Evolutionary conservation across 2,329 filamentous ascomycete genomes (phyloP).

Genomic region (Biscogniauxia marginata): DNA sequence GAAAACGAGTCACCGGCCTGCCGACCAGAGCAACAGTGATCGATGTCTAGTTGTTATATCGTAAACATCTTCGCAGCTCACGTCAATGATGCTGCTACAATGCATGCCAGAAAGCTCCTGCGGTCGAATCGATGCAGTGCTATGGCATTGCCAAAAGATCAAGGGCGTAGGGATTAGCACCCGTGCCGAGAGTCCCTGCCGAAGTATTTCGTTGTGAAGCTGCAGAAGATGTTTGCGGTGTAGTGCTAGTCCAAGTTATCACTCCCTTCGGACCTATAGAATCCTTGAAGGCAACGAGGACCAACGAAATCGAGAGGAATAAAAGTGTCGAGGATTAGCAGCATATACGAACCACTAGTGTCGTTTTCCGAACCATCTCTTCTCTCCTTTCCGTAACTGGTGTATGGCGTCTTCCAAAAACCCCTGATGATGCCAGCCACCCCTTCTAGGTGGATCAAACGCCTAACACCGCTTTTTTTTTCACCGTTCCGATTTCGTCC

Average conservation of each 20-base stretch:
- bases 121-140: slow-evolving; percentile 35
- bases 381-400: not conserved
- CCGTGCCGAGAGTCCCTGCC: not conserved
- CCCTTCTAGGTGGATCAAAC: slow-evolving; percentile 17
- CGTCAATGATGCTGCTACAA: slow-evolving; percentile 8
- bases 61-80: slow-evolving; percentile 6
- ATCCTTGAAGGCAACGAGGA: not conserved
- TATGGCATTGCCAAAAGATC: slow-evolving; percentile 8
- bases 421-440: slow-evolving; percentile 14
- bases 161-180: not conserved
- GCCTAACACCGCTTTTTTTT: slow-evolving; percentile 30
- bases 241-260: not conserved
- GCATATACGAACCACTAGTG: not conserved
- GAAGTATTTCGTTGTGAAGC: slow-evolving; percentile 14
- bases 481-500: slow-evolving; percentile 24
- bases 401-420: slow-evolving; percentile 12
- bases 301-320: not conserved
- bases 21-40: not conserved
- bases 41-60: not conserved
- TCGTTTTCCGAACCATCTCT: not conserved
- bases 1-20: not conserved
- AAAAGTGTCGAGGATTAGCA: not conserved
- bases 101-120: slow-evolving; percentile 27
- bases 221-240: not conserved
- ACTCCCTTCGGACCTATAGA: not conserved